phyloP scores from a whole-genome alignment of 169 alveolate genomes.

The Plasmodium ovale region DNA sequence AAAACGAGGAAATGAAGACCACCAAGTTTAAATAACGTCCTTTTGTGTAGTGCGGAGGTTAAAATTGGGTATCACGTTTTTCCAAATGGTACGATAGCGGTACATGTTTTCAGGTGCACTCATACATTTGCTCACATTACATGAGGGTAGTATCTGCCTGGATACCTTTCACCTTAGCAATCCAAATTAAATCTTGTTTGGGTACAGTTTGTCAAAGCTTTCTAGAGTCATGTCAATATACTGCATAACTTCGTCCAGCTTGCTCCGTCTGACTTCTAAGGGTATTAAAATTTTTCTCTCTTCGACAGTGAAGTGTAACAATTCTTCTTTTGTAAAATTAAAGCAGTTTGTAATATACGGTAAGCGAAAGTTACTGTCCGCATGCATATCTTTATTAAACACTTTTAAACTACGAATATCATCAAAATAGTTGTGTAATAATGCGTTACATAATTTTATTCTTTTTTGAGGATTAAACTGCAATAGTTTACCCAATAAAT shows the following conservation, averaged over 20 bases:
- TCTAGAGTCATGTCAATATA: slow-evolving; percentile 58
- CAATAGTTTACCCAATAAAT: slow-evolving; percentile 21
- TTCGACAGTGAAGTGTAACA: slow-evolving; percentile 56
- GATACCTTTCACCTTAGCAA: slow-evolving; percentile 7
- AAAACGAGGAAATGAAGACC: no score
- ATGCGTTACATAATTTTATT: slow-evolving; percentile 45
- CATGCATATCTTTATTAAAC: slow-evolving; percentile 16
- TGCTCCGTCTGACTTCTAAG: slow-evolving; percentile 11
- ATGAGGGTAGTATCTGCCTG: no score
- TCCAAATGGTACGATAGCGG: no score
- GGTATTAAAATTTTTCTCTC: slow-evolving; percentile 71
- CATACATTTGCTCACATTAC: no score
- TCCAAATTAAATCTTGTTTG: slow-evolving; percentile 52
- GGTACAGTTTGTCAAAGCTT: slow-evolving; percentile 38
- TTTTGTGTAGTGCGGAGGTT: no score
- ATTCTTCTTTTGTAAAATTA: slow-evolving; percentile 68
- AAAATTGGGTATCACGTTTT: no score
- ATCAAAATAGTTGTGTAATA: slow-evolving; percentile 55
- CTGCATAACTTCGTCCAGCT: slow-evolving; percentile 51
- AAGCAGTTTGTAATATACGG: slow-evolving; percentile 62
- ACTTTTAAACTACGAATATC: slow-evolving; percentile 56
- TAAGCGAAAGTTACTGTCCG: background rate
- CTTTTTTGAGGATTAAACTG: slow-evolving; percentile 65
- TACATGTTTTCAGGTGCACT: no score
- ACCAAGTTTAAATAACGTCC: no score